Evolutionary conservation across 768 basidiomycete species (phyloP).

Genomic region (Mrakia gelida): DNA sequence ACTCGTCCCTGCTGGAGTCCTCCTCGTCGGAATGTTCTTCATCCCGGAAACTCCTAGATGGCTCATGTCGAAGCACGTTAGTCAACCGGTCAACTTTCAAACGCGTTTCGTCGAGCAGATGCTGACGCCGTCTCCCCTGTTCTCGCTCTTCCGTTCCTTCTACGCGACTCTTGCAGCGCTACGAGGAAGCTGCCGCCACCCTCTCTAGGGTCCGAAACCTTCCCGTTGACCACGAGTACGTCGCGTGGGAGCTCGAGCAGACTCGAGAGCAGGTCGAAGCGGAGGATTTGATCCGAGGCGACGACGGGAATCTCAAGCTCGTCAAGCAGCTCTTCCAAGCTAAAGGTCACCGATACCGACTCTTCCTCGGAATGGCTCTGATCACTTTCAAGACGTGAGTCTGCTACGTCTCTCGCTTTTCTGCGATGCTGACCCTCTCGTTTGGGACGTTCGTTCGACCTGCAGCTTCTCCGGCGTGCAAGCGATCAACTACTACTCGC

Average conservation of each 20-base stretch:
- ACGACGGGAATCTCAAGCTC: slow-evolving; percentile 7
- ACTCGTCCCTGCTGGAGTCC: slow-evolving; percentile 16
- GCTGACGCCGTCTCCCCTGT: background rate
- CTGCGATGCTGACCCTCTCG: background rate
- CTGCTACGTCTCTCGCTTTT: background rate
- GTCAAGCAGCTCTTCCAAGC: slow-evolving; percentile 26
- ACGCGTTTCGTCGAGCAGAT: background rate
- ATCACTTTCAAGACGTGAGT: slow-evolving; percentile 17
- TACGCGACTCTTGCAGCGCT: background rate
- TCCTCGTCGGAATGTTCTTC: slow-evolving; percentile 16
- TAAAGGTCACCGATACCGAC: slow-evolving; percentile 23
- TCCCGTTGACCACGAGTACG: slow-evolving; percentile 40
- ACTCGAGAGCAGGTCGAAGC: slow-evolving; percentile 35
- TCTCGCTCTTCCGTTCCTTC: background rate
- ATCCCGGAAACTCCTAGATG: slow-evolving; percentile 28
- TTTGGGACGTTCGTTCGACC: too few species aligned
- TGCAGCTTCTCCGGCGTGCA: slow-evolving; percentile 19
- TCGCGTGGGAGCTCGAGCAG: slow-evolving; percentile 37
- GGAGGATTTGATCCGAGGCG: slow-evolving; percentile 30
- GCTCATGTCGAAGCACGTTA: slow-evolving; percentile 22
- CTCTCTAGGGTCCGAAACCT: slow-evolving; percentile 41
- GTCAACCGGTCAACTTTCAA: background rate
- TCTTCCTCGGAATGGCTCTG: slow-evolving; percentile 19
- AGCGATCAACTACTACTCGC: slow-evolving; percentile 51
- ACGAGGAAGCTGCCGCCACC: slow-evolving; percentile 40